Conservation (phyloP, 2,329 filamentous ascomycete genomes). For the Pyrenophora graminea region DNA sequence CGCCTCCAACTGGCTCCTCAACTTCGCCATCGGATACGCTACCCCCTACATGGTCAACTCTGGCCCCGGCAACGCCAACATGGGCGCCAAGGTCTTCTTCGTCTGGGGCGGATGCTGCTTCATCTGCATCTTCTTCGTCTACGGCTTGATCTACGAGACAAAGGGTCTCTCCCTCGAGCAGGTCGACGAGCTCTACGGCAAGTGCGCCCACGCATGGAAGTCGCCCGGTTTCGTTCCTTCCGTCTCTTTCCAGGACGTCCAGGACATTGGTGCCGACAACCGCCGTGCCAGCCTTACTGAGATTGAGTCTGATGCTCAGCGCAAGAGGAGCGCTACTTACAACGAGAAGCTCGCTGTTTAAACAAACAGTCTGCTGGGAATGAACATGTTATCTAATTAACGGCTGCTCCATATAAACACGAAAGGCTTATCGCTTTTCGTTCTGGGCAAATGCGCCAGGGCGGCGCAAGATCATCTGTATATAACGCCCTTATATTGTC, state of each 20-base stretch:
- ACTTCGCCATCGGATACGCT: slow-evolving; percentile 53
- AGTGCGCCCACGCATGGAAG: slow-evolving; percentile 72
- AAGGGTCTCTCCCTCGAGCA: slow-evolving; percentile 78
- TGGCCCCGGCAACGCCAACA: slow-evolving; percentile 64
- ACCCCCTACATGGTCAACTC: slow-evolving; percentile 74
- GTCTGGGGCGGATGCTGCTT: slow-evolving; percentile 60
- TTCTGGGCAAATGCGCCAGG: too few relatives aligned
- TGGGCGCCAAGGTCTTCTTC: slow-evolving; percentile 62
- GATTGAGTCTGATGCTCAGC: slow-evolving; percentile 34
- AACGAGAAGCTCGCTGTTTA: slow-evolving; percentile 24
- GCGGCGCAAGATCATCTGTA: too few relatives aligned
- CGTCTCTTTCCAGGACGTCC: slow-evolving; percentile 46
- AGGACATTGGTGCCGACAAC: slow-evolving; percentile 30
- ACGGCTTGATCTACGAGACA: slow-evolving; percentile 75
- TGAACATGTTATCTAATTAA: too few relatives aligned
- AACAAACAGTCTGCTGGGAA: not conserved
- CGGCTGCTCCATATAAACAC: too few relatives aligned
- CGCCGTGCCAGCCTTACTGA: slow-evolving; percentile 41
- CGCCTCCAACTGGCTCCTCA: slow-evolving; percentile 60
- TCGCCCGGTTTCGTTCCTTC: slow-evolving; percentile 67
- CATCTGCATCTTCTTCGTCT: slow-evolving; percentile 68
- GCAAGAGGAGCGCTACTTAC: slow-evolving; percentile 43
- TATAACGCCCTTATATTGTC: too few relatives aligned
- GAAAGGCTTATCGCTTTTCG: too few relatives aligned
- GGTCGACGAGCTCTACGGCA: slow-evolving; percentile 79